These are phyloP conservation scores for Pulveroboletus sp. DNA, from an alignment of 768 basidiomycete genomes.

Conservation along the genomic window DNA sequence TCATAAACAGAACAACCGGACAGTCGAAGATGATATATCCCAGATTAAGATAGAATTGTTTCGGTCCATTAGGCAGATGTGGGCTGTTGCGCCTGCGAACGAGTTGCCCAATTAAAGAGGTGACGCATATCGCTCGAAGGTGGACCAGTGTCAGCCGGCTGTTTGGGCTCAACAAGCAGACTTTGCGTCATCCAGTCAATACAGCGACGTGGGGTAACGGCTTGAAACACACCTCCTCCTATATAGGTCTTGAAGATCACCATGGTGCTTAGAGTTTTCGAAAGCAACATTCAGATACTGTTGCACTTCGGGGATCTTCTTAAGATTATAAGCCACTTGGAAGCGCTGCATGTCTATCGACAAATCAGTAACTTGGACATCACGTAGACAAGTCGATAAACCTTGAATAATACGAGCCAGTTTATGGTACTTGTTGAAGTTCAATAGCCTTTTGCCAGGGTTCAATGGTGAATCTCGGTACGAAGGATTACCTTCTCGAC, in stretches of 20 bases:
- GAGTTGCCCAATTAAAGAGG: conserved; percentile 75
- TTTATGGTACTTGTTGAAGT: conserved; percentile 96
- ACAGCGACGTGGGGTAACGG: not conserved
- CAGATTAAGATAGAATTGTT: conserved; percentile 20
- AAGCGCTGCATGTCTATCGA: conserved; percentile 85
- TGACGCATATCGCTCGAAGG: conserved; percentile 70
- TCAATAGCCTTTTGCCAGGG: conserved; percentile 77
- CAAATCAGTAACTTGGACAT: conserved; percentile 2
- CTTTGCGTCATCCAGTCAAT: conserved; percentile 34
- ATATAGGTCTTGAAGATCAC: conserved; percentile 84
- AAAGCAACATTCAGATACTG: conserved; percentile 72
- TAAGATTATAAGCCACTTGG: conserved; percentile 82
- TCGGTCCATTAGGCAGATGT: conserved; percentile 31
- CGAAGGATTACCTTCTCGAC: conserved; percentile 90
- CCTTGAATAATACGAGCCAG: conserved; percentile 84
- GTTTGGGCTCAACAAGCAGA: conserved; percentile 80
- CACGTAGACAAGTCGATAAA: conserved; percentile 23
- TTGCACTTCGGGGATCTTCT: conserved; percentile 88
- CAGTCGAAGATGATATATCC: conserved; percentile 15
- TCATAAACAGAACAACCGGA: conserved; percentile 27
- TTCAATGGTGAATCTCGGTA: conserved; percentile 76
- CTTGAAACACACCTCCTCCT: conserved; percentile 63
- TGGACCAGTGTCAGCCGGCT: conserved; percentile 68
- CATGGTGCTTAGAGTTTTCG: conserved; percentile 69
- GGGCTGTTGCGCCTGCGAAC: conserved; percentile 44